A percentile compares a stretch with the other conserved stretches of the same genome.
phyloP scores from a whole-genome alignment of 352 stramenopile species.

The Pilasporangium apinafurcum region DNA sequence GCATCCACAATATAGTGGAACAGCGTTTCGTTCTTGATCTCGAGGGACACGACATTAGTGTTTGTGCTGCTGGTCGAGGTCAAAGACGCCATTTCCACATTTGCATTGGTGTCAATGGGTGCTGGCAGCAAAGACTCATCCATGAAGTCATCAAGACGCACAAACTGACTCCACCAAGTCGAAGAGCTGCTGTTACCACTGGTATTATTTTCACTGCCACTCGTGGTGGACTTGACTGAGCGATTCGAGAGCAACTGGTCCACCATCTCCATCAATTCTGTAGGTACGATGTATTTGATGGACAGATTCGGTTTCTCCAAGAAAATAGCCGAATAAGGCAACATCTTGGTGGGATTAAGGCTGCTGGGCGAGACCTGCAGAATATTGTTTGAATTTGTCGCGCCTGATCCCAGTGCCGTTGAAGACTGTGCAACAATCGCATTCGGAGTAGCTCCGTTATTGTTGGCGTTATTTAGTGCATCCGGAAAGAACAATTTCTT shows the following conservation, averaged over 20 bases:
- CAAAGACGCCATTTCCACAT: neutral
- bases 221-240: slow-evolving; percentile 1
- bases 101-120: slow-evolving; percentile 6
- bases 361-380: slow-evolving; percentile 7
- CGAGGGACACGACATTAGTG: slow-evolving; percentile 12
- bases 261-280: slow-evolving; percentile 28
- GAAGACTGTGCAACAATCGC: neutral
- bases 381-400: too few relatives aligned
- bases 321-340: too few relatives aligned
- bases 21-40: slow-evolving; percentile 27
- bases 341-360: slow-evolving; percentile 9
- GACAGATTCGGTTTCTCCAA: slow-evolving; percentile 1
- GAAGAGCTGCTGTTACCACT: neutral
- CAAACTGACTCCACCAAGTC: slow-evolving; percentile 22
- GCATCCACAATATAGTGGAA: slow-evolving; percentile 27
- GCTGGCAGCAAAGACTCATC: slow-evolving; percentile 3
- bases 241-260: slow-evolving; percentile 27
- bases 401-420: neutral
- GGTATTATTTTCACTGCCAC: neutral
- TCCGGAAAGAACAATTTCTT: slow-evolving; percentile 44
- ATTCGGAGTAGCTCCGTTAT: neutral
- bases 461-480: too few relatives aligned
- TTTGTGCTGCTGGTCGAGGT: slow-evolving; percentile 1
- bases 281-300: slow-evolving; percentile 19
- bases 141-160: slow-evolving; percentile 21